These are phyloP conservation scores for Solanum lycopersicoides DNA, from an alignment of 257 asterid genomes.

Conservation along the genomic window DNA sequence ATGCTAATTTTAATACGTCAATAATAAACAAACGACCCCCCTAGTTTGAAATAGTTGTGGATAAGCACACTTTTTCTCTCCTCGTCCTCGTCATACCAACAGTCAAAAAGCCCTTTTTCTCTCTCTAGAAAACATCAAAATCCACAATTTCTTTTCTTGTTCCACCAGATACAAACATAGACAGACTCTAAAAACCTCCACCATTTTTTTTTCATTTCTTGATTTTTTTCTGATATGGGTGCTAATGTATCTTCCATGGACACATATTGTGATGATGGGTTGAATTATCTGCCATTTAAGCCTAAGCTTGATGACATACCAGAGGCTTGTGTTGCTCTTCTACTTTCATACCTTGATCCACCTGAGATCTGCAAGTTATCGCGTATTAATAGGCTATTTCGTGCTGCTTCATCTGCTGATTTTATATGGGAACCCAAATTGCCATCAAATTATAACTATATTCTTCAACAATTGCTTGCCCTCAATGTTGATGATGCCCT, in stretches of 20 bases:
- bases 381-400: constrained; percentile 45
- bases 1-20: not conserved
- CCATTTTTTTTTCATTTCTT: not conserved
- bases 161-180: not conserved
- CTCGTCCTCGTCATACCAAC: not conserved
- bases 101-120: not conserved
- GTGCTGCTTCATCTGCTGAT: constrained; percentile 78
- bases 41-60: not conserved
- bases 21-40: no score
- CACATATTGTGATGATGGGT: constrained; percentile 4
- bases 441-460: constrained; percentile 44
- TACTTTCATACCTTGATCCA: constrained; percentile 60
- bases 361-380: constrained; percentile 75
- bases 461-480: constrained; percentile 30
- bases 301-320: constrained; percentile 69
- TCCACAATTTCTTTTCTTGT: not conserved
- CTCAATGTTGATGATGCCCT: constrained; percentile 8
- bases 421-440: constrained; percentile 70
- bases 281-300: constrained; percentile 1
- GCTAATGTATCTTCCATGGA: constrained; percentile 36
- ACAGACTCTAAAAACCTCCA: not conserved
- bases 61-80: not conserved
- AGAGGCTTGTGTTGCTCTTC: constrained; percentile 64
- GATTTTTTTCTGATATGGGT: constrained; percentile 32
- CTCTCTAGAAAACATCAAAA: not conserved